Conservation (phyloP, 129 eudicot genomes). For the Lactuca sativa region DNA sequence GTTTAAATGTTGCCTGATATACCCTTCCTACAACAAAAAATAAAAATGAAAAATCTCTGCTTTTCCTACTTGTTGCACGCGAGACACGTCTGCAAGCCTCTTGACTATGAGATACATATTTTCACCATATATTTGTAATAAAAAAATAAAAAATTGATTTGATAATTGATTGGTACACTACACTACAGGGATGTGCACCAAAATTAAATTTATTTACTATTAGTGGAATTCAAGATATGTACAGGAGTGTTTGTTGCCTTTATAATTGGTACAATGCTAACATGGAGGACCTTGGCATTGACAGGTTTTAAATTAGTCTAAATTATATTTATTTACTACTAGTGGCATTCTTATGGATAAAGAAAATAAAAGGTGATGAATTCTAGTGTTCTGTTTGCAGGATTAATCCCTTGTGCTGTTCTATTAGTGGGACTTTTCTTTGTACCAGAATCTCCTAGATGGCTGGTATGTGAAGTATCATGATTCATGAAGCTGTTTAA, state of each 20-base stretch:
- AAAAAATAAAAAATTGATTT: too few relatives aligned
- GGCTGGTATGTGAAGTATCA: conserved; percentile 40
- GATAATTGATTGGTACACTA: too few relatives aligned
- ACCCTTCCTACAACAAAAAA: conserved; percentile 61
- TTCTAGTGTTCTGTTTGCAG: conserved; percentile 40
- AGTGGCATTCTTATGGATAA: not conserved
- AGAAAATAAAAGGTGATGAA: not conserved
- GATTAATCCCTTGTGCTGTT: conserved; percentile 68
- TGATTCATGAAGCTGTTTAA: too few relatives aligned
- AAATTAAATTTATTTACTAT: conserved; percentile 18
- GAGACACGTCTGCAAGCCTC: conserved; percentile 68
- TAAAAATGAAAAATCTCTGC: conserved; percentile 33
- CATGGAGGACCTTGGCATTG: conserved; percentile 55
- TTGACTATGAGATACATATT: conserved; percentile 51
- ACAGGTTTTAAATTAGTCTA: too few relatives aligned
- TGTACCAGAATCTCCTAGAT: conserved; percentile 94
- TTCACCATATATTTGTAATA: too few relatives aligned
- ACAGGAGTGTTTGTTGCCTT: too few relatives aligned
- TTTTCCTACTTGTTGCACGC: conserved; percentile 67
- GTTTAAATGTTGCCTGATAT: conserved; percentile 67
- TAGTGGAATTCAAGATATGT: too few relatives aligned
- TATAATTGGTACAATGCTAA: conserved; percentile 54
- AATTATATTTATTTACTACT: conserved; percentile 7
- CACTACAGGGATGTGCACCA: conserved; percentile 84
- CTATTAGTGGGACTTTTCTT: conserved; percentile 65